Percentiles rank a stretch among this genome's conserved stretches.
phyloP scores from a whole-genome alignment of 108 stramenopile genomes.

The Skeletonema tropicum region DNA sequence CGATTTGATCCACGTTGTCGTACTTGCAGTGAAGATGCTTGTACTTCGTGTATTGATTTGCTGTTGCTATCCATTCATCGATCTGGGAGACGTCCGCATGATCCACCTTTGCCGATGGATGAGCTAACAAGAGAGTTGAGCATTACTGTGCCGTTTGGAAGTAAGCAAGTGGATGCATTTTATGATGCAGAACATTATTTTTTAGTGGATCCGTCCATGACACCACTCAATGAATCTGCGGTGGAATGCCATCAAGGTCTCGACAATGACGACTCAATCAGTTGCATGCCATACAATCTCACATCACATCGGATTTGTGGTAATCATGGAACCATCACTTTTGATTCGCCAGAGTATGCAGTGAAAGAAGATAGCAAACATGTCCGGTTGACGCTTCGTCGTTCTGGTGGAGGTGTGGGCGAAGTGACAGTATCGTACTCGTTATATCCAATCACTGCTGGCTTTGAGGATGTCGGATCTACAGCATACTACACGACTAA shows the following conservation, averaged over 20 bases:
- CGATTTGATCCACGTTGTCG: constrained; percentile 74
- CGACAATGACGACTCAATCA: constrained; percentile 44
- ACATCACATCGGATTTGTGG: constrained; percentile 65
- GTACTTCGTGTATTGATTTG: constrained; percentile 69
- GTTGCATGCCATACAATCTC: constrained; percentile 27
- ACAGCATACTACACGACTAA: no score
- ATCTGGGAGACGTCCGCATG: constrained; percentile 58
- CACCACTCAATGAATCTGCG: constrained; percentile 45
- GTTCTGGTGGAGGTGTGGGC: no score
- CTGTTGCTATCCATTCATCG: constrained; percentile 71
- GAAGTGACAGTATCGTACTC: no score
- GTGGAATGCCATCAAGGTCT: constrained; percentile 61
- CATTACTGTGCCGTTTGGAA: constrained; percentile 73
- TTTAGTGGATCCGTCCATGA: constrained; percentile 33
- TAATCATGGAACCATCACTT: constrained; percentile 68
- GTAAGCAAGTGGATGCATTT: constrained; percentile 60
- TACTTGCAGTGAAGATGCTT: constrained; percentile 56
- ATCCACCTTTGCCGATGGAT: constrained; percentile 73
- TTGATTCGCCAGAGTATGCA: no score
- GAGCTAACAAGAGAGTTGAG: constrained; percentile 68
- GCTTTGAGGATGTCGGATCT: no score
- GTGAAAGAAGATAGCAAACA: no score
- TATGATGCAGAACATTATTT: constrained; percentile 65
- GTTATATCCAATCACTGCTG: no score
- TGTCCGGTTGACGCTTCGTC: no score